Percentiles rank a stretch among this genome's conserved stretches.
Conservation (phyloP, 2,329 filamentous ascomycete genomes). For the Monosporascus sp. region DNA sequence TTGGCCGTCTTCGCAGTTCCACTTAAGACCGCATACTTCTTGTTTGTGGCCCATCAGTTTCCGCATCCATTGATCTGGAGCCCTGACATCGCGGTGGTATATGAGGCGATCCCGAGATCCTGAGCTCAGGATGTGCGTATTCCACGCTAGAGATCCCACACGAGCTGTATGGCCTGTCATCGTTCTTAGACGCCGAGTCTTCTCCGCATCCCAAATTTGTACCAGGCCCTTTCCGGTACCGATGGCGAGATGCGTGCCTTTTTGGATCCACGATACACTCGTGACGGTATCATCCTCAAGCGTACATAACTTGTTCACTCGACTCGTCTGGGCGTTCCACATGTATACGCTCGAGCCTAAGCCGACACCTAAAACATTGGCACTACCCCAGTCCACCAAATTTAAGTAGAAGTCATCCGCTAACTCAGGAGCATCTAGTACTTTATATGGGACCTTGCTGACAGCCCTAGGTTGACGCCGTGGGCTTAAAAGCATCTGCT, state of each 20-base stretch:
- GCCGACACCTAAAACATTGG: conserved; percentile 88
- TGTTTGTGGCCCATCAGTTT: conserved; percentile 94
- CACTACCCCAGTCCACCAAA: conserved; percentile 94
- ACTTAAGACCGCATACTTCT: conserved; percentile 92
- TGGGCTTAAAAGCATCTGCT: conserved; percentile 87
- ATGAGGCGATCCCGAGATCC: conserved; percentile 91
- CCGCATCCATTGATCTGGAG: conserved; percentile 82
- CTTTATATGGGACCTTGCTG: conserved; percentile 96
- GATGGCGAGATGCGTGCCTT: conserved; percentile 91
- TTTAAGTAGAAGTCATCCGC: conserved; percentile 98
- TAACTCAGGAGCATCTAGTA: conserved; percentile 90
- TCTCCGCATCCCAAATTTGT: conserved; percentile 95
- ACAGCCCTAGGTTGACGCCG: conserved; percentile 84
- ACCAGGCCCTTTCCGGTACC: conserved; percentile 92
- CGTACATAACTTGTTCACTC: conserved; percentile 90
- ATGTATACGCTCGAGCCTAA: conserved; percentile 92
- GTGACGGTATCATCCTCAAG: conserved; percentile 91
- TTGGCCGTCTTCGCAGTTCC: conserved; percentile 95
- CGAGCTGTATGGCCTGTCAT: conserved; percentile 96
- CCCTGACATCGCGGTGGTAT: conserved; percentile 90
- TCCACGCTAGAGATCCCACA: conserved; percentile 94
- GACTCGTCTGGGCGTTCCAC: conserved; percentile 91
- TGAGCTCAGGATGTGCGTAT: conserved; percentile 93
- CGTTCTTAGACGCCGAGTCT: conserved; percentile 75
- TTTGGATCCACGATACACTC: conserved; percentile 97